A percentile compares a stretch with the other conserved stretches of the same genome.
Evolutionary conservation across 2,329 filamentous ascomycete species (phyloP).

Genomic region (Aspergillus udagawae): DNA sequence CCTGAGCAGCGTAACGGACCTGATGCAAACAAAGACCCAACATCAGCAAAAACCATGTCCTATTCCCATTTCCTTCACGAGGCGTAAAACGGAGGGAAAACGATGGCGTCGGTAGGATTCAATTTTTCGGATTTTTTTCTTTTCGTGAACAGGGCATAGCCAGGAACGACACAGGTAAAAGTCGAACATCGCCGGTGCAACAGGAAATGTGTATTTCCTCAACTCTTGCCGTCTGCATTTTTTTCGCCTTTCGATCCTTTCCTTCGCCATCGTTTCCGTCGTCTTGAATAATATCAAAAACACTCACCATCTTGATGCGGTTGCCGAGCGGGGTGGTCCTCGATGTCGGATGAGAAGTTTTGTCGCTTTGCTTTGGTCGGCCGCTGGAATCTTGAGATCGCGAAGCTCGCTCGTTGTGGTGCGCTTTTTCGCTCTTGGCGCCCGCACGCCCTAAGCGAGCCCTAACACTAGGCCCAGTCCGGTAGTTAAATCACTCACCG

Average conservation of each 20-base stretch:
- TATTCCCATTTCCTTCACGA: constrained; percentile 7
- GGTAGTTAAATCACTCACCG: constrained; percentile 12
- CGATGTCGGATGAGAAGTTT: constrained; percentile 36
- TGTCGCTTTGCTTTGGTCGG: constrained; percentile 37
- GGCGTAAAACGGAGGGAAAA: not conserved
- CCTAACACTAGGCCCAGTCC: constrained; percentile 35
- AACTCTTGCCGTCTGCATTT: not conserved
- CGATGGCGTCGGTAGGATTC: not conserved
- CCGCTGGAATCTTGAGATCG: constrained; percentile 29
- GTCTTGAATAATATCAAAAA: constrained; percentile 4
- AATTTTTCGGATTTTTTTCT: not conserved
- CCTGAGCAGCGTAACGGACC: constrained; percentile 94
- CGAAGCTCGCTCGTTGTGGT: constrained; percentile 30
- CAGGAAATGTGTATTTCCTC: not conserved
- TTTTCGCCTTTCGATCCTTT: not conserved
- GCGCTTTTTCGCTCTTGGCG: constrained; percentile 41
- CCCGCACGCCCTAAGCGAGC: constrained; percentile 37
- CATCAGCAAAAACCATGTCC: constrained; percentile 23
- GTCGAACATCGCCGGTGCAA: constrained; percentile 11
- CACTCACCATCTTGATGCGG: constrained; percentile 46
- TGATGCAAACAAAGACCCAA: constrained; percentile 38
- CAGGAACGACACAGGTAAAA: not conserved
- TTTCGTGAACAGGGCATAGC: not conserved
- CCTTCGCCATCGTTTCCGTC: not conserved
- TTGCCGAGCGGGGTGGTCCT: constrained; percentile 41